phyloP scores from a whole-genome alignment of 2,329 filamentous ascomycete genomes.

The Penicillium fuscoglaucum region DNA sequence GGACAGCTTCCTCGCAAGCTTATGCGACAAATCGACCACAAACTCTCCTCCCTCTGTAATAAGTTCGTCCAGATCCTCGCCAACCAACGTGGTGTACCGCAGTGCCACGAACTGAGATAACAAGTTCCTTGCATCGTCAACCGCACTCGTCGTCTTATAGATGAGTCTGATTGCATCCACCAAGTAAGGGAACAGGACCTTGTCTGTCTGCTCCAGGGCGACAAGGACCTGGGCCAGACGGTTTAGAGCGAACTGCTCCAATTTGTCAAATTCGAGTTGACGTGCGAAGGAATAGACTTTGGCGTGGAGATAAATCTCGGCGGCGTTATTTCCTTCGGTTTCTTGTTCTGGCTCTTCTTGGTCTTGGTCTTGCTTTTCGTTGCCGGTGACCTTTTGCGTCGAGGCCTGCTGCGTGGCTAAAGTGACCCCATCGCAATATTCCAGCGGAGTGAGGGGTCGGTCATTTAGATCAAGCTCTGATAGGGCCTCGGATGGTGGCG shows the following conservation, averaged over 20 bases:
- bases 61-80: background rate
- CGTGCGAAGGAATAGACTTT: constrained; percentile 11
- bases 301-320: constrained; percentile 7
- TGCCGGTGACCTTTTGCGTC: background rate
- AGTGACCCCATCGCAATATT: background rate
- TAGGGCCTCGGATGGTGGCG: background rate
- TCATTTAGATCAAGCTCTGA: constrained; percentile 1
- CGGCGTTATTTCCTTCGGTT: background rate
- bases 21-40: constrained; percentile 9
- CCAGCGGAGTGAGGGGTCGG: constrained; percentile 1
- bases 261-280: background rate
- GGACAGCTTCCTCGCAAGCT: constrained; percentile 7
- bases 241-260: constrained; percentile 3
- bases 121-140: constrained; percentile 5
- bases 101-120: constrained; percentile 11
- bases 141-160: background rate
- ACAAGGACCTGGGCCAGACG: constrained; percentile 5
- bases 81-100: constrained; percentile 3
- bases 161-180: constrained; percentile 10
- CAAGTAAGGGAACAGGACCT: background rate
- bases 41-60: constrained; percentile 11
- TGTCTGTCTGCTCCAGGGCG: background rate
- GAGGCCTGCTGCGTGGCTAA: background rate
- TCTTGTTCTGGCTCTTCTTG: background rate
- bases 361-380: background rate